phyloP scores from a whole-genome alignment of 345 rosid species.

The Acer saccharum region DNA sequence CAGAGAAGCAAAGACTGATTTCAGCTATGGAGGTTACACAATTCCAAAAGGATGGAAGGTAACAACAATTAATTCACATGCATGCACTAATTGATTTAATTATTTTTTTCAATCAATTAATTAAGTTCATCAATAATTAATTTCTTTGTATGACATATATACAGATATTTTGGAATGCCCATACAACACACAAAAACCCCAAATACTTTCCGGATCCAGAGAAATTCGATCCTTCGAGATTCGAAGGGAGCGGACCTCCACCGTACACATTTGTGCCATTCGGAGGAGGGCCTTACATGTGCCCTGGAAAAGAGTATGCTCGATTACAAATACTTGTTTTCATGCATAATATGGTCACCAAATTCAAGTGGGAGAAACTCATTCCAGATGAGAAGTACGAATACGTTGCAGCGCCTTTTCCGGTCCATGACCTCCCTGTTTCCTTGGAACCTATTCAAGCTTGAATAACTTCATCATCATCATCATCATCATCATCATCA shows the following conservation, averaged over 20 bases:
- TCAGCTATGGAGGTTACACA: constrained; percentile 23
- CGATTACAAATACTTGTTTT: constrained; percentile 27
- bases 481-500: too few species aligned
- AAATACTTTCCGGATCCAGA: constrained; percentile 32
- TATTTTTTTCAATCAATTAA: too few species aligned
- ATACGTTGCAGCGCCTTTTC: constrained; percentile 28
- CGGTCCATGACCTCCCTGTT: constrained; percentile 27
- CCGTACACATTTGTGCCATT: constrained; percentile 32
- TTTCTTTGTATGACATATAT: too few species aligned
- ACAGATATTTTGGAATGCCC: constrained; percentile 35
- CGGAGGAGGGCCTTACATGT: constrained; percentile 36
- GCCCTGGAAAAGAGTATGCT: constrained; percentile 36
- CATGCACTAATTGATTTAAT: too few species aligned
- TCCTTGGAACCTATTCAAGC: background rate
- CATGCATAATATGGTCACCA: constrained; percentile 27
- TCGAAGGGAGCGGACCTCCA: constrained; percentile 26
- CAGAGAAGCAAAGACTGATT: constrained; percentile 32
- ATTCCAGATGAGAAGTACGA: constrained; percentile 28
- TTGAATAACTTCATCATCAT: background rate
- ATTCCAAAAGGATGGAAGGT: constrained; percentile 43
- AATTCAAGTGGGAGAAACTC: constrained; percentile 23
- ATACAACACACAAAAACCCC: constrained; percentile 29
- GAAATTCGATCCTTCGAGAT: constrained; percentile 33
- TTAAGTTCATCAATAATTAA: too few species aligned
- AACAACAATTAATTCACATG: background rate